Evolutionary conservation across 352 stramenopile genomes (phyloP), one percentile per base, ranked within the genome.

Genomic region (Phytopythium sindhum): DNA sequence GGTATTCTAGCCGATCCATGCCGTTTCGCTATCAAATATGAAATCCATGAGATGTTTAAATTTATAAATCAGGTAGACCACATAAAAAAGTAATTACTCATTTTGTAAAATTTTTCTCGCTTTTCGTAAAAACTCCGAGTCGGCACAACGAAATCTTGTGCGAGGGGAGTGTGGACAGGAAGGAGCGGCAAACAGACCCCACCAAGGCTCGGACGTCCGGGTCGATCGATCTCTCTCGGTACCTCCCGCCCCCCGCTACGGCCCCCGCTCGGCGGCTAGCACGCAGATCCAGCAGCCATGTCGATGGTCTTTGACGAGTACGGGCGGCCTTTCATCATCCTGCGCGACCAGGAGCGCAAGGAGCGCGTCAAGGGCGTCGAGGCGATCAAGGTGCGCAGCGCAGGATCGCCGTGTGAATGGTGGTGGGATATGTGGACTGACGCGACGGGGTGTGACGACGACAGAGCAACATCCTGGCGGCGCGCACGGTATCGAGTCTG

Each of bases 271-370:
- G 33, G 33, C 33, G 33, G 14, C 35, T 12, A 26, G 12, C 37
- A 35, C 52, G 26, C 33, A 21, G 5, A 50, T 24, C 39, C 21
- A 60, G 74, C 65, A 73, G 79, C 61, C 72, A 96, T 96, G 88
- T 96, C 88, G 72, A 95, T 96, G 88, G 81, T 96, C 69, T 96
- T 96, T 95, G 98, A 99, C 91, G 98, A 99, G 83, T 99, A 99
- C 88, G 98, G 98, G 61, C 88, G 98, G 63, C 98, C 98, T 69
- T 99, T 99, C 79, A 99, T 99, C 74, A 99, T 99, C 81, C 88
- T 99, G 77, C 89, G 97, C 68, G 98, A 99, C 77, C 98, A 99
- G 77, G 97, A 99, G 78, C 86, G 90, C 53, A 99, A 99, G 88
- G 84, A 97, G 62, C 95, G 98, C 58, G 89, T 99, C 57, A 99